phyloP scores from a whole-genome alignment of 768 basidiomycete genomes.

The Boletus pseudopeckii region DNA sequence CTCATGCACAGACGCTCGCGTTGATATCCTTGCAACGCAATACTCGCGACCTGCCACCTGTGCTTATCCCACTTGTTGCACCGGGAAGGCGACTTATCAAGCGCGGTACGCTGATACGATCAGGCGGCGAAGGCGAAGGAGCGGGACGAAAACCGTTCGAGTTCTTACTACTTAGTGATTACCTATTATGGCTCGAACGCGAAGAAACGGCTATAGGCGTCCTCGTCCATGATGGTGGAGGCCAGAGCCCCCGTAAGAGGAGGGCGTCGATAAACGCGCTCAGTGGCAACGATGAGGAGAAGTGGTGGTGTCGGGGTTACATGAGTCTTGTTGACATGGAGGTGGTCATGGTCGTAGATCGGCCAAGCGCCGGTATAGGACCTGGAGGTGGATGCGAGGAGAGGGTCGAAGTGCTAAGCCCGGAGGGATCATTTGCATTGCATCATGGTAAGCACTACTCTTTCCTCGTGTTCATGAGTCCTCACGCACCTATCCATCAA shows the following conservation, averaged over 20 bases:
- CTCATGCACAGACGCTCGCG: slow-evolving; percentile 71
- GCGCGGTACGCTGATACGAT: slow-evolving; percentile 58
- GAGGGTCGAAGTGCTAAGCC: slow-evolving; percentile 71
- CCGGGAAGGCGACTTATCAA: slow-evolving; percentile 81
- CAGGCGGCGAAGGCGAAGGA: slow-evolving; percentile 42
- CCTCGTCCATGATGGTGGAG: slow-evolving; percentile 17
- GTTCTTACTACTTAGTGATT: slow-evolving; percentile 82
- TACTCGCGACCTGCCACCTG: slow-evolving; percentile 72
- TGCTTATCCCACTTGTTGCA: slow-evolving; percentile 69
- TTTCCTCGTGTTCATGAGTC: not conserved
- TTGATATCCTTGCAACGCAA: slow-evolving; percentile 77
- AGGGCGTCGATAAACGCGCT: slow-evolving; percentile 17
- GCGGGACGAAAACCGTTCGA: slow-evolving; percentile 44
- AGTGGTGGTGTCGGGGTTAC: slow-evolving; percentile 71
- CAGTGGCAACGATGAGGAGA: slow-evolving; percentile 50
- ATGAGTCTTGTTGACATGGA: slow-evolving; percentile 72
- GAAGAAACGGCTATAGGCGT: slow-evolving; percentile 37
- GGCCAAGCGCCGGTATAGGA: slow-evolving; percentile 9
- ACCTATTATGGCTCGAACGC: slow-evolving; percentile 69
- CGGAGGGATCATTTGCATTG: slow-evolving; percentile 71
- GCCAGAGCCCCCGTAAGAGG: slow-evolving; percentile 16
- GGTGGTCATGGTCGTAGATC: slow-evolving; percentile 52
- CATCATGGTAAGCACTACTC: slow-evolving; percentile 52
- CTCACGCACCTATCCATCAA: not conserved
- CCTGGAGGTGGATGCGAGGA: slow-evolving; percentile 40